These are phyloP conservation scores for Daldinia childiae DNA, from an alignment of 495 filamentous ascomycete genomes.

Conservation along the genomic window DNA sequence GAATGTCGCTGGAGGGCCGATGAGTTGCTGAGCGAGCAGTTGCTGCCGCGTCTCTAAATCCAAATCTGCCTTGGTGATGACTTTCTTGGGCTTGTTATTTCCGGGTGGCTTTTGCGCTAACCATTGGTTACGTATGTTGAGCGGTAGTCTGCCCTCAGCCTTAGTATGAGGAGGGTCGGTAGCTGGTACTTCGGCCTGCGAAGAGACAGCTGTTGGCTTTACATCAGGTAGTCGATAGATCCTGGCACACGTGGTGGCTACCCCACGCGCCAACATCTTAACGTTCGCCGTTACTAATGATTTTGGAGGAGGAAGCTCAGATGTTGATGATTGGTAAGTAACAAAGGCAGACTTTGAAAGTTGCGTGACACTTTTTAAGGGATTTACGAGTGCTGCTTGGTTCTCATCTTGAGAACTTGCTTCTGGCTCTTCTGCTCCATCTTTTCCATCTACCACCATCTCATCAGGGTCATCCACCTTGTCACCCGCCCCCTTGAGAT, in stretches of 20 bases:
- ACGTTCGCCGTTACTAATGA: conserved; percentile 50
- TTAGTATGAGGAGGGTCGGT: conserved; percentile 35
- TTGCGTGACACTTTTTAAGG: conserved; percentile 39
- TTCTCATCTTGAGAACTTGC: conserved; percentile 12
- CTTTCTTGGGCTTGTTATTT: conserved; percentile 31
- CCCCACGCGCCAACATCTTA: conserved; percentile 51
- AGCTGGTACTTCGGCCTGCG: conserved; percentile 54
- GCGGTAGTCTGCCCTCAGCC: conserved; percentile 39
- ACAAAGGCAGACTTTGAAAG: conserved; percentile 47
- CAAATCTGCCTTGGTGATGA: conserved; percentile 19
- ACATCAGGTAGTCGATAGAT: conserved; percentile 57
- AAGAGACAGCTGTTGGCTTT: conserved; percentile 28
- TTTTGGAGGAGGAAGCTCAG: conserved; percentile 17
- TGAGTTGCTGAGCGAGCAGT: conserved; percentile 62
- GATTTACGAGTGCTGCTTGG: conserved; percentile 1
- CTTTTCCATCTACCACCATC: conserved; percentile 39
- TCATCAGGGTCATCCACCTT: conserved; percentile 40
- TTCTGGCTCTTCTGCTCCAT: conserved; percentile 30
- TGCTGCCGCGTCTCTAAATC: conserved; percentile 58
- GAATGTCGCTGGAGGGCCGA: conserved; percentile 46
- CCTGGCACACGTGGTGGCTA: conserved; percentile 53
- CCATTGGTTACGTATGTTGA: conserved; percentile 57
- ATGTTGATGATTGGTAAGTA: conserved; percentile 21
- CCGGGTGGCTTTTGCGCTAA: conserved; percentile 45
- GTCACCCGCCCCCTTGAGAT: conserved; percentile 41